Evolutionary conservation across 2,329 filamentous ascomycete species (phyloP).

Genomic region (Byssothecium circinans): DNA sequence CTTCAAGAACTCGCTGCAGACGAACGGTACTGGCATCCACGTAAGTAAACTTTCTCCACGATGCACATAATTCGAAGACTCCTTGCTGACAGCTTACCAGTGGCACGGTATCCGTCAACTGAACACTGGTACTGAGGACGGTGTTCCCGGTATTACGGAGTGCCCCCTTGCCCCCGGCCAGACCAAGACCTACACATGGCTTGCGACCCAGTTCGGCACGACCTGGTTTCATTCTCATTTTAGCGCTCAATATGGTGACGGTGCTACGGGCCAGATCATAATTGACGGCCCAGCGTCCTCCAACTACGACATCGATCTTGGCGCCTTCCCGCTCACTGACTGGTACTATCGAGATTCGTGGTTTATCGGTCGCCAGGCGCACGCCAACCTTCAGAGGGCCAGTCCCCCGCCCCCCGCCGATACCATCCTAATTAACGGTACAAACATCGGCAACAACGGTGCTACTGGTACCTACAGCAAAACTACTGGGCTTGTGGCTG

Average conservation of each 20-base stretch:
- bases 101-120: slow-evolving; percentile 62
- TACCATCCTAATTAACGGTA: slow-evolving; percentile 25
- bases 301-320: slow-evolving; percentile 60
- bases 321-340: slow-evolving; percentile 60
- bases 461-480: slow-evolving; percentile 17
- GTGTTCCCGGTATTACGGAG: slow-evolving; percentile 53
- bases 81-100: slow-evolving; percentile 49
- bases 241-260: slow-evolving; percentile 45
- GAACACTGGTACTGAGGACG: slow-evolving; percentile 48
- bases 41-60: neutral
- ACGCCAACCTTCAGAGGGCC: slow-evolving; percentile 33
- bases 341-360: slow-evolving; percentile 54
- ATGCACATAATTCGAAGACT: no score
- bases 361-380: slow-evolving; percentile 22
- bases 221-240: slow-evolving; percentile 37
- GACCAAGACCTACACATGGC: slow-evolving; percentile 17
- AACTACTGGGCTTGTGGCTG: slow-evolving; percentile 34
- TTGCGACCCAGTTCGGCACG: slow-evolving; percentile 33
- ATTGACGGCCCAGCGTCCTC: slow-evolving; percentile 45
- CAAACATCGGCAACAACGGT: slow-evolving; percentile 42
- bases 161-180: slow-evolving; percentile 58
- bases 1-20: slow-evolving; percentile 55
- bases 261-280: slow-evolving; percentile 41
- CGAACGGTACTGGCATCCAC: slow-evolving; percentile 63
- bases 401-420: slow-evolving; percentile 45